A percentile compares a stretch with the other conserved stretches of the same genome.
Conservation (phyloP, 192 early-diverging fungal species). For the Coemansia reversa region DNA sequence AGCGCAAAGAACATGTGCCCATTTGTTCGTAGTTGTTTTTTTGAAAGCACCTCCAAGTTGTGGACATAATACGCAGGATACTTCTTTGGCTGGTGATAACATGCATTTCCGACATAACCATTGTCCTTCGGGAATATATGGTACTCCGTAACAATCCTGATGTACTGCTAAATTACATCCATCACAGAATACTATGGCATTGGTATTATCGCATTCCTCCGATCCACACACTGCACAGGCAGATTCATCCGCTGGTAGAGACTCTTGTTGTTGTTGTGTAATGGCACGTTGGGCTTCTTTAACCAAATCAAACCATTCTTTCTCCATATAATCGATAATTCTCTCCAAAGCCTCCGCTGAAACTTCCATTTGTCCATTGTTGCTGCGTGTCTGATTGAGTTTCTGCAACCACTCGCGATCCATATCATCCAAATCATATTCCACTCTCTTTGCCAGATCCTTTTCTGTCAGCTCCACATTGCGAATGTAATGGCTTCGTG, state of each 20-base stretch:
- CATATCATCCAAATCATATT: slow-evolving; percentile 99
- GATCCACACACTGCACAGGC: slow-evolving; percentile 95
- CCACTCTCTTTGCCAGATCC: slow-evolving; percentile 63
- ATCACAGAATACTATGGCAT: slow-evolving; percentile 99
- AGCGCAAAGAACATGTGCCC: slow-evolving; percentile 95
- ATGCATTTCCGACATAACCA: slow-evolving; percentile 99
- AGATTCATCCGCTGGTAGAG: slow-evolving; percentile 74
- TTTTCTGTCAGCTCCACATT: slow-evolving; percentile 58
- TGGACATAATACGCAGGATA: slow-evolving; percentile 90
- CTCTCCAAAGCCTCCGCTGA: slow-evolving; percentile 67
- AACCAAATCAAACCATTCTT: slow-evolving; percentile 93
- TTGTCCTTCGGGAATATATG: slow-evolving; percentile 98
- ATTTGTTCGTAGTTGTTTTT: slow-evolving; percentile 86
- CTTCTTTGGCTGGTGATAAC: slow-evolving; percentile 86
- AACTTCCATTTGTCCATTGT: slow-evolving; percentile 16
- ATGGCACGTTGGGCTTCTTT: slow-evolving; percentile 77
- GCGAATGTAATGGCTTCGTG: slow-evolving; percentile 70
- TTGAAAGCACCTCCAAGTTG: slow-evolving; percentile 94
- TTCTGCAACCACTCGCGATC: slow-evolving; percentile 73
- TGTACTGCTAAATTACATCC: slow-evolving; percentile 99
- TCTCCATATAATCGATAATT: slow-evolving; percentile 90
- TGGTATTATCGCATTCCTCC: slow-evolving; percentile 98
- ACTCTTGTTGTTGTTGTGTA: slow-evolving; percentile 55
- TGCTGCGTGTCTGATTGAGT: slow-evolving; percentile 65
- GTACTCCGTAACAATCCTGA: slow-evolving; percentile 99